These are phyloP conservation scores for Lathyrus sativus DNA, from an alignment of 306 rosid genomes.

Conservation along the genomic window DNA sequence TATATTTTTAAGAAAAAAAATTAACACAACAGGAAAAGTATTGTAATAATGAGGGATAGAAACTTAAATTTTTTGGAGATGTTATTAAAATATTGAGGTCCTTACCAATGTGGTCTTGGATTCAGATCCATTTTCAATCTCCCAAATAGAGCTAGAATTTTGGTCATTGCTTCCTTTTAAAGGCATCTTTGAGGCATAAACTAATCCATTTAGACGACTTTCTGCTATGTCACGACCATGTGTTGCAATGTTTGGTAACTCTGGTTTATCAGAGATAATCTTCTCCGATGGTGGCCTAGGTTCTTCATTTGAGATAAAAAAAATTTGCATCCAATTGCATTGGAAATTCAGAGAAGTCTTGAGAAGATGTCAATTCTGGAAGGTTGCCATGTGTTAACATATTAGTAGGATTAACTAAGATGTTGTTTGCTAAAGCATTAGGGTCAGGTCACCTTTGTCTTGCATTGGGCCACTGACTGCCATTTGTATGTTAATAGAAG, in stretches of 20 bases:
- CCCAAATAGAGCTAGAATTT: conserved; percentile 17
- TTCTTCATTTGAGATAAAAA: conserved; percentile 45
- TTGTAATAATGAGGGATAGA: not conserved
- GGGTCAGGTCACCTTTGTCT: conserved; percentile 35
- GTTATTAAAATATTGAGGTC: not conserved
- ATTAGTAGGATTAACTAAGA: conserved; percentile 38
- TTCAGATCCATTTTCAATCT: conserved; percentile 34
- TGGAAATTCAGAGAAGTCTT: conserved; percentile 27
- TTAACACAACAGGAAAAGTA: not conserved
- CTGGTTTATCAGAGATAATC: conserved; percentile 30
- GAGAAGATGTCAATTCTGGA: conserved; percentile 35
- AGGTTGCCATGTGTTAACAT: conserved; percentile 15
- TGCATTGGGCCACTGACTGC: conserved; percentile 23
- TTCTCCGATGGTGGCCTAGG: conserved; percentile 45
- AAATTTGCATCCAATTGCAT: conserved; percentile 27
- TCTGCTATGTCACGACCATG: conserved; percentile 33
- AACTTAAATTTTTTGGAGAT: not conserved
- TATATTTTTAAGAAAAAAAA: conserved; percentile 13
- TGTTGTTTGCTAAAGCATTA: conserved; percentile 16
- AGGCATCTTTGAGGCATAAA: conserved; percentile 32
- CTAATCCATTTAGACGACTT: conserved; percentile 33
- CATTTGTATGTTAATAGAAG: too few species aligned
- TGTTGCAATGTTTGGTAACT: too few species aligned
- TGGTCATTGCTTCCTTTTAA: conserved; percentile 24
- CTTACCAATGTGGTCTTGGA: too few species aligned